Percentiles rank a stretch among this genome's conserved stretches.
Conservation (phyloP, 2,329 filamentous ascomycete genomes). For the Fusarium pseudocircinatum region DNA sequence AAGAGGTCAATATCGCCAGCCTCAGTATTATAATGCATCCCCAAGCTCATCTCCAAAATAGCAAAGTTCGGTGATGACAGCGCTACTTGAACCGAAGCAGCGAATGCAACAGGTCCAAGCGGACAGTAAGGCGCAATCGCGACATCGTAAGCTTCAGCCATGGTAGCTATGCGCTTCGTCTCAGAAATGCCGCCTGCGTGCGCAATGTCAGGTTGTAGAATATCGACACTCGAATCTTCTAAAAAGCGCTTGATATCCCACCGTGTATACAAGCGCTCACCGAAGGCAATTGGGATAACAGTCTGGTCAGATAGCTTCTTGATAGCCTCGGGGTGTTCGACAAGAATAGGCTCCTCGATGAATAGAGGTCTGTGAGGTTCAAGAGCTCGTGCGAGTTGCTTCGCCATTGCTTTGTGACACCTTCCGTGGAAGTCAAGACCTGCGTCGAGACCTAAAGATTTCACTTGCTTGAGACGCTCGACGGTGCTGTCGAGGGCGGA, state of each 20-base stretch:
- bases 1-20: constrained; percentile 70
- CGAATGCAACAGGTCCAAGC: constrained; percentile 76
- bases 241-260: constrained; percentile 81
- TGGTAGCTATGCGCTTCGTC: constrained; percentile 72
- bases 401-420: constrained; percentile 83
- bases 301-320: constrained; percentile 47
- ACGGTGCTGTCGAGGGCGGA: constrained; percentile 69
- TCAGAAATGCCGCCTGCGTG: constrained; percentile 80
- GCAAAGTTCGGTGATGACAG: constrained; percentile 70
- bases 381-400: constrained; percentile 74
- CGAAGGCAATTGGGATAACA: constrained; percentile 74
- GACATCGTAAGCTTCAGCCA: constrained; percentile 79
- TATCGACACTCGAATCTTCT: constrained; percentile 73
- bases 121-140: constrained; percentile 79
- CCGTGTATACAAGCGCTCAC: constrained; percentile 75
- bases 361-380: constrained; percentile 78
- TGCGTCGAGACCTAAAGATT: constrained; percentile 74
- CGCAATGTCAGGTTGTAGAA: constrained; percentile 77
- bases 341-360: constrained; percentile 78
- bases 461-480: constrained; percentile 74
- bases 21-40: constrained; percentile 81
- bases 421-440: constrained; percentile 83
- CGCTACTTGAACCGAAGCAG: constrained; percentile 75
- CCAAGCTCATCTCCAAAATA: constrained; percentile 82
- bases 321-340: constrained; percentile 73